These are phyloP conservation scores for Ophiostoma pallidulum DNA, from an alignment of 2,329 filamentous ascomycete species.

Conservation along the genomic window DNA sequence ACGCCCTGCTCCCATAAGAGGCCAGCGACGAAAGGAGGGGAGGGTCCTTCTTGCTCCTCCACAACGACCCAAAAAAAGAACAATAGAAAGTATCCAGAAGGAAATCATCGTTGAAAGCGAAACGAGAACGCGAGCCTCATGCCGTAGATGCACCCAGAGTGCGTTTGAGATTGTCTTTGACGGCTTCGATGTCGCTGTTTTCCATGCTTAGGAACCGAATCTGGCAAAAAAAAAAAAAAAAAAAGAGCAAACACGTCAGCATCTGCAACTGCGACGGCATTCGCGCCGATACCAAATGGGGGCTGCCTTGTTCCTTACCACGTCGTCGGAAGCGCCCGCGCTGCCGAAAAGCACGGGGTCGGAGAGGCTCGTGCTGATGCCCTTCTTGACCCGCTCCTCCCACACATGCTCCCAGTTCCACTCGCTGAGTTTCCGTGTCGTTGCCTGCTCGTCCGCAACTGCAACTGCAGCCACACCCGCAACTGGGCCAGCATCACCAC, in stretches of 20 bases:
- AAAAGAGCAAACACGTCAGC: too few species aligned
- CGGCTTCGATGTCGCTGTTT: conserved; percentile 44
- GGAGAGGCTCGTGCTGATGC: conserved; percentile 65
- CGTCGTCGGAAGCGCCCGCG: conserved; percentile 53
- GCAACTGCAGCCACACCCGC: too few species aligned
- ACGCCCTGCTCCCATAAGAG: too few species aligned
- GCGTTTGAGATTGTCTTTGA: conserved; percentile 49
- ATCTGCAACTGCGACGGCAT: neutral
- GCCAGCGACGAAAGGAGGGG: too few species aligned
- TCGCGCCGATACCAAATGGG: too few species aligned
- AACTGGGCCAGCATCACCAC: too few species aligned
- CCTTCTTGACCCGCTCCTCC: conserved; percentile 78
- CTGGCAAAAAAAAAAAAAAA: conserved; percentile 25
- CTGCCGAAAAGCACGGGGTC: conserved; percentile 71
- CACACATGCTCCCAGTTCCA: conserved; percentile 99
- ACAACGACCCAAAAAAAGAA: neutral
- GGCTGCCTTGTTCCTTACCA: conserved; percentile 45
- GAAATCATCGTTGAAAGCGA: neutral
- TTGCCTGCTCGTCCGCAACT: too few species aligned
- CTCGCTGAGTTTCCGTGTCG: conserved; percentile 52
- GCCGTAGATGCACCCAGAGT: conserved; percentile 29
- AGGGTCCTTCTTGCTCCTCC: neutral
- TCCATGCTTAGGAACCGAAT: conserved; percentile 60
- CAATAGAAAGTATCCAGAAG: neutral
- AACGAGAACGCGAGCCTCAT: neutral